Evolutionary conservation across 768 basidiomycete species (phyloP), one percentile per base, ranked within the genome.

Genomic region (Rhizopogon vulgaris): DNA sequence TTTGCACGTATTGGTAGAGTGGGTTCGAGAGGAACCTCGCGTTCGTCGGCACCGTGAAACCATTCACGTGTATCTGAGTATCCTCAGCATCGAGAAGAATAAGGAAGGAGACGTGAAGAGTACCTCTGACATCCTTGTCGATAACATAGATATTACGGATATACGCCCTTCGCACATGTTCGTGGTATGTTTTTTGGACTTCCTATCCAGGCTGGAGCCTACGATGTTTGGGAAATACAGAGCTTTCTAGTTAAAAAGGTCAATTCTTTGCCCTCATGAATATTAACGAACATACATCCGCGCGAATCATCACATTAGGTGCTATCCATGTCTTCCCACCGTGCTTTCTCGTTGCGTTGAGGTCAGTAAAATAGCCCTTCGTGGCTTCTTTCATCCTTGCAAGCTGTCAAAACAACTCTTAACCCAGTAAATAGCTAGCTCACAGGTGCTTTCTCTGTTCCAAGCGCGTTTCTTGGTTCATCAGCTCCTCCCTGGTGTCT

Each of bases 251-350:
- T 18, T 10, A 46, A 12, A 46, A 12, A 15, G 3, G n/a, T 55
- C 27, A 53, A 38, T 50, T n/a, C 11, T 4, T 34, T 34, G 25
- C 9, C 36, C 17, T 45, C 24, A 32, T 40, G 11, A 34, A 17
- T 41, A 25, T 42, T 40, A 18, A 10, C 2, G n/a, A 15, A 77
- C 89, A 58, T 63, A 94, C 94, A 58, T 95, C 91, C 72, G 93
- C 90, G 27, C 84, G 82, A 56, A 98, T 93, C 59, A 97, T 75
- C 18, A 89, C 87, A 18, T 78, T 83, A 1, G 94, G 94, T 10
- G 93, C 94, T 48, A 93, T 80, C 93, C 92, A 98, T 8, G 88
- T 87, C 72, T 98, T 98, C 14, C 95, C 95, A 14, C 92, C 94
- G 59, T 92, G 81, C 39, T 77, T 77, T 47, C 86, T 74, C 1